phyloP scores from a whole-genome alignment of 2,329 filamentous ascomycete genomes.

The Sporothrix pseudoabietina region DNA sequence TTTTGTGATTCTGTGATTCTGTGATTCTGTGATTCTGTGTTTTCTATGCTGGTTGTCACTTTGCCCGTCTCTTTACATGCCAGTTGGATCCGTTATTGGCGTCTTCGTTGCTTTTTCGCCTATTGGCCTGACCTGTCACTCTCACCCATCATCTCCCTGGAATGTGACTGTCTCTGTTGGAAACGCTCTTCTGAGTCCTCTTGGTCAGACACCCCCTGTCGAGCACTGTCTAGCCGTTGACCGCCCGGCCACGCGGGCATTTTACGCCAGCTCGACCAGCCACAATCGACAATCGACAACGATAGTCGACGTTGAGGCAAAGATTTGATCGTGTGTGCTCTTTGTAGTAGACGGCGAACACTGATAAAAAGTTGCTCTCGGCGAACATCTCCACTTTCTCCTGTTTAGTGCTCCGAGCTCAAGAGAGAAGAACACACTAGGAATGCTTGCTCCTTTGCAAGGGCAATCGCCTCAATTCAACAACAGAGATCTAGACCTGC shows the following conservation, averaged over 20 bases:
- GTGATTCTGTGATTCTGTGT: no score
- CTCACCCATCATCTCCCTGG: background rate
- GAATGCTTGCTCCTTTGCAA: constrained; percentile 13
- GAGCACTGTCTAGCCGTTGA: background rate
- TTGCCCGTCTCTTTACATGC: background rate
- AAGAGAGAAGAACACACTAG: background rate
- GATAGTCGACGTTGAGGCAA: background rate
- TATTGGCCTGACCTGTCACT: background rate
- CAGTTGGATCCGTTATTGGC: background rate
- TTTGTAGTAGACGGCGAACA: background rate
- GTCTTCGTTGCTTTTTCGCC: background rate
- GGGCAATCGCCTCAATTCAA: background rate
- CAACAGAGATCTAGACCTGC: background rate
- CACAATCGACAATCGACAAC: background rate
- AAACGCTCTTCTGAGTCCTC: background rate
- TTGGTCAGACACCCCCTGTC: constrained; percentile 10
- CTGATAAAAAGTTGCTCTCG: background rate
- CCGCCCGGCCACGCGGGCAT: background rate
- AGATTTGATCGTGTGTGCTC: no score
- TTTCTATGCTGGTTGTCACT: background rate
- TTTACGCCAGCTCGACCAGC: background rate
- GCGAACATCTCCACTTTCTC: background rate
- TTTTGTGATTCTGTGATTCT: no score
- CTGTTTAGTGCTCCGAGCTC: background rate
- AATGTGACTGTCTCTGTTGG: constrained; percentile 20